Percentiles rank a stretch among this genome's conserved stretches.
Conservation (phyloP, 2,329 filamentous ascomycete species). For the Talaromyces sp. region DNA sequence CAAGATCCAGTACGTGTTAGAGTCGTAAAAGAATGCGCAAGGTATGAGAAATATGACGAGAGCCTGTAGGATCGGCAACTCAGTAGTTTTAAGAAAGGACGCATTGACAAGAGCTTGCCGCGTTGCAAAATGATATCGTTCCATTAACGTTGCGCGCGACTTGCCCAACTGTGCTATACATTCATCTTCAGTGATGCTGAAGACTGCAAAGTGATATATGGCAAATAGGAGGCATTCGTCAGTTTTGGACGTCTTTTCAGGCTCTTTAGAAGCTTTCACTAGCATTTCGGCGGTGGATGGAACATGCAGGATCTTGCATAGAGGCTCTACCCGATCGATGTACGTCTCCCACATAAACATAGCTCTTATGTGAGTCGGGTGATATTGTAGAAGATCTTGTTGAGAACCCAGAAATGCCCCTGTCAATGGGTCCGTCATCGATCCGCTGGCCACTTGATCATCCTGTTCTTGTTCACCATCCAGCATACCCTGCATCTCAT, state of each 20-base stretch:
- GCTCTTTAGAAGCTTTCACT: background rate
- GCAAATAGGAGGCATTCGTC: background rate
- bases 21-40: background rate
- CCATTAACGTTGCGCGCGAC: background rate
- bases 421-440: constrained; percentile 15
- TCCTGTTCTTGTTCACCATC: constrained; percentile 18
- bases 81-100: background rate
- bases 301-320: background rate
- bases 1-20: background rate
- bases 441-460: background rate
- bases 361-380: constrained; percentile 39
- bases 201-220: background rate
- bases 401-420: constrained; percentile 19
- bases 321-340: background rate
- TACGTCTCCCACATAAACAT: constrained; percentile 37
- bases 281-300: background rate
- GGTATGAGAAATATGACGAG: background rate
- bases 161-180: background rate
- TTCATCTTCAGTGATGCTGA: background rate
- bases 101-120: background rate
- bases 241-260: background rate
- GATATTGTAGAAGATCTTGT: constrained; percentile 26
- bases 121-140: background rate
- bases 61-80: background rate
- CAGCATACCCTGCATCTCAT: background rate